Conservation (phyloP, 225 moss, liverwort and hornwort genomes). For the Pseudoscleropodium purum region DNA sequence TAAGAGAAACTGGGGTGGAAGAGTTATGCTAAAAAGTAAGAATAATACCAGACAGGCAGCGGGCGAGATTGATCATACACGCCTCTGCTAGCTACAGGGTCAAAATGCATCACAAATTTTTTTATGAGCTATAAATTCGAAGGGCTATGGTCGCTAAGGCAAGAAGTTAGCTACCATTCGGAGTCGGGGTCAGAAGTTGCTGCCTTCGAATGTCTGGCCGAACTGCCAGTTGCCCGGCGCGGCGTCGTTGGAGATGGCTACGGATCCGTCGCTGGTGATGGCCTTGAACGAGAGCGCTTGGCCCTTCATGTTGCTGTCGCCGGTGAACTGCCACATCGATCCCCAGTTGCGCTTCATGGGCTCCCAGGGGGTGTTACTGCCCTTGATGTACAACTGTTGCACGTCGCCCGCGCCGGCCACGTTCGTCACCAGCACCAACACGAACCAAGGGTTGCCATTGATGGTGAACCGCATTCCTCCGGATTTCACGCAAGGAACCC, state of each 20-base stretch:
- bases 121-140: background rate
- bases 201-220: conserved; percentile 46
- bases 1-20: conserved; percentile 7
- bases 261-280: conserved; percentile 32
- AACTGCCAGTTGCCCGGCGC: conserved; percentile 45
- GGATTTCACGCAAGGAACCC: conserved; percentile 26
- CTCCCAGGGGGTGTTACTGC: conserved; percentile 11
- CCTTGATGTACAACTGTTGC: conserved; percentile 47
- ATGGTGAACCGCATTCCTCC: conserved; percentile 52
- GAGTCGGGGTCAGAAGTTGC: conserved; percentile 28
- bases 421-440: conserved; percentile 41
- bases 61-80: conserved; percentile 35
- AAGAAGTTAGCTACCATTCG: background rate
- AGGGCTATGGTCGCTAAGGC: background rate
- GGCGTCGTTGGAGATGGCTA: conserved; percentile 17
- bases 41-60: conserved; percentile 33
- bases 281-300: conserved; percentile 47
- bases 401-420: conserved; percentile 48
- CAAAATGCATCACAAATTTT: conserved; percentile 5
- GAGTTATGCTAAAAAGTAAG: background rate
- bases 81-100: conserved; percentile 50
- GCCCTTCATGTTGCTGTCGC: conserved; percentile 24
- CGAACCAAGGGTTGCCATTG: conserved; percentile 46
- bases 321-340: conserved; percentile 52
- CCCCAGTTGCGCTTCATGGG: conserved; percentile 49